Percentiles rank a stretch among this genome's conserved stretches.
phyloP scores from a whole-genome alignment of 202 grass and related monocot species.

The Zizania palustris region DNA sequence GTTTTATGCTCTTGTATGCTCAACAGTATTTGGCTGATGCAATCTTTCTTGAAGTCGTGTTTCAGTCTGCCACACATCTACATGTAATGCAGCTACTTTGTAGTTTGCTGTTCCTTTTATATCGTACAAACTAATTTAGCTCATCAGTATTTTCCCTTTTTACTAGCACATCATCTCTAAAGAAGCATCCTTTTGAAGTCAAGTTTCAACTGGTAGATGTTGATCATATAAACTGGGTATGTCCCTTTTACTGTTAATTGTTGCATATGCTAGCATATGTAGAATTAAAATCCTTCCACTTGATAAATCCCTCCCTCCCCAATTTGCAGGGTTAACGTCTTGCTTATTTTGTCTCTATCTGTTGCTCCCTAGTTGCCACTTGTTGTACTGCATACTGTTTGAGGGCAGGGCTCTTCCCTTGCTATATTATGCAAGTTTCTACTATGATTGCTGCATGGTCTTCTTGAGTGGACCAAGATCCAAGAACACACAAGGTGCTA shows the following conservation, averaged over 20 bases:
- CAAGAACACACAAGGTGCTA: slow-evolving; percentile 20
- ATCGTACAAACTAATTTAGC: slow-evolving; percentile 6
- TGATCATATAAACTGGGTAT: slow-evolving; percentile 52
- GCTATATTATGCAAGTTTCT: slow-evolving; percentile 30
- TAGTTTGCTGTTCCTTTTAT: slow-evolving; percentile 21
- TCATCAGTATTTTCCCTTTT: slow-evolving; percentile 20
- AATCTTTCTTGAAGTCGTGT: slow-evolving; percentile 52
- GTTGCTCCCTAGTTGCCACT: slow-evolving; percentile 36
- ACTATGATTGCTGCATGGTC: slow-evolving; percentile 28
- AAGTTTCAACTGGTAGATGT: slow-evolving; percentile 29
- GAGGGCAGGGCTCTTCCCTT: slow-evolving; percentile 41
- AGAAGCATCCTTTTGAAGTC: slow-evolving; percentile 37
- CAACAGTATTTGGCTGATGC: slow-evolving; percentile 50
- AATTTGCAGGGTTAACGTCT: slow-evolving; percentile 45
- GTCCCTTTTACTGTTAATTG: slow-evolving; percentile 22
- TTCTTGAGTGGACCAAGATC: slow-evolving; percentile 35
- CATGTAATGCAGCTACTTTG: slow-evolving; percentile 49
- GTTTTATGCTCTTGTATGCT: slow-evolving; percentile 50
- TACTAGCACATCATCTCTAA: slow-evolving; percentile 47
- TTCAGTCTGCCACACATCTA: slow-evolving; percentile 52
- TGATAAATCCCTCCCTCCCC: slow-evolving; percentile 8
- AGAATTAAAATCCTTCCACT: slow-evolving; percentile 19
- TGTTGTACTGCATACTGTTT: slow-evolving; percentile 25
- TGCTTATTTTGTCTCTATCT: slow-evolving; percentile 27
- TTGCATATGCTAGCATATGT: neutral